phyloP scores from a whole-genome alignment of 140 eudicot species.

The Oenanthe javanica region DNA sequence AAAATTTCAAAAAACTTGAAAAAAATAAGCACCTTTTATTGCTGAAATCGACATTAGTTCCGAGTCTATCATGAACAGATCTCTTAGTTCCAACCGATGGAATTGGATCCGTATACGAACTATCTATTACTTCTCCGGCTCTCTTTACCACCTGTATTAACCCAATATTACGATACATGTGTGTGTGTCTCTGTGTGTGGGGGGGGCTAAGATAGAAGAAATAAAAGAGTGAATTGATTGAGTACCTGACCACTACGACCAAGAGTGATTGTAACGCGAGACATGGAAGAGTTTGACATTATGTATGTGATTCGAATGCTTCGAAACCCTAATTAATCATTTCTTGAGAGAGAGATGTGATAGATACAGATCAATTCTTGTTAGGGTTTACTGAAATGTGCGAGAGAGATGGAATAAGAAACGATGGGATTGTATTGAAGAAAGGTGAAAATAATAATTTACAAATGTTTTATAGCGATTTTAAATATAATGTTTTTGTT shows the following conservation, averaged over 20 bases:
- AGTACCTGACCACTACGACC: constrained; percentile 80
- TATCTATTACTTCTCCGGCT: constrained; percentile 34
- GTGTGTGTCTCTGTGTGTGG: too few relatives aligned
- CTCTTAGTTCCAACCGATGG: constrained; percentile 54
- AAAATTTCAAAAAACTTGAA: not conserved
- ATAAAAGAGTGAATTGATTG: not conserved
- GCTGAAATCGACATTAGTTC: constrained; percentile 31
- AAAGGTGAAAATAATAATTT: not conserved
- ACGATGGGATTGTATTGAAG: not conserved
- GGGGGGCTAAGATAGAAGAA: not conserved
- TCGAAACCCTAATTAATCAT: constrained; percentile 2
- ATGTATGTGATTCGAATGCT: not conserved
- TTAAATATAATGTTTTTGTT: too few relatives aligned
- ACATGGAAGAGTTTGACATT: constrained; percentile 69
- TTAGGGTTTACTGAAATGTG: constrained; percentile 3
- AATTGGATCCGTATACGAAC: constrained; percentile 16
- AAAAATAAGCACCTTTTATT: constrained; percentile 35
- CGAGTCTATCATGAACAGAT: constrained; percentile 68
- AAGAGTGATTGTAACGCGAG: constrained; percentile 74
- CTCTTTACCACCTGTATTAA: constrained; percentile 64
- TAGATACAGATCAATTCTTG: not conserved
- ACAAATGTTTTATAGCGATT: too few relatives aligned
- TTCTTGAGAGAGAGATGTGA: not conserved
- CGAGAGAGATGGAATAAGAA: not conserved
- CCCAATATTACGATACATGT: not conserved